Evolutionary conservation across 768 basidiomycete genomes (phyloP).

Genomic region (Hypsizygus marmoreus): DNA sequence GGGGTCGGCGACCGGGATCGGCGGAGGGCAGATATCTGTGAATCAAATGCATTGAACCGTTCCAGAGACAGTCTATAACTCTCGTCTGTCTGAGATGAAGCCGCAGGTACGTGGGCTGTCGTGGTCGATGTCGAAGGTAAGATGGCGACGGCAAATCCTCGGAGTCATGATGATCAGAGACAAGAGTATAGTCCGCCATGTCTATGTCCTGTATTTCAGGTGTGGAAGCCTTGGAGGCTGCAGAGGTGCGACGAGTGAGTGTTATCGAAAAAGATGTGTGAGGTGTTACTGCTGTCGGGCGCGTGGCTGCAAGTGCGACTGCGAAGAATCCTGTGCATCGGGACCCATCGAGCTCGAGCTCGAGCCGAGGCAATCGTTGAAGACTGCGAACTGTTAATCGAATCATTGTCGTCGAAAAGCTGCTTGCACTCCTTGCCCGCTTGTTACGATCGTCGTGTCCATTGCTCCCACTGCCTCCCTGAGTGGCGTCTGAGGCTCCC

Average conservation of each 20-base stretch:
- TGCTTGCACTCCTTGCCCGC: constrained; percentile 54
- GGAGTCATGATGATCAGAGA: too few species aligned
- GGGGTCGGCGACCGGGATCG: constrained; percentile 33
- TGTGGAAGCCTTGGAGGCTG: constrained; percentile 40
- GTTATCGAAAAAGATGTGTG: constrained; percentile 16
- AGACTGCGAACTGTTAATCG: constrained; percentile 33
- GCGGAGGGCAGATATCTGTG: constrained; percentile 48
- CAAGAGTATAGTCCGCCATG: constrained; percentile 43
- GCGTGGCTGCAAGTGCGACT: constrained; percentile 12
- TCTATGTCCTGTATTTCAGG: constrained; percentile 50
- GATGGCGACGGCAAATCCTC: too few species aligned
- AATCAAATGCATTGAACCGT: constrained; percentile 53
- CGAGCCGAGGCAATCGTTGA: constrained; percentile 33
- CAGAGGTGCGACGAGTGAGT: constrained; percentile 11
- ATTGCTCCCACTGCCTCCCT: constrained; percentile 30
- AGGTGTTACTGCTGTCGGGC: constrained; percentile 16
- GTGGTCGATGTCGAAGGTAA: constrained; percentile 1
- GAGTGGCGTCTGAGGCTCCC: constrained; percentile 17
- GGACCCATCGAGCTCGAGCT: constrained; percentile 18
- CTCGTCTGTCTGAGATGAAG: constrained; percentile 29
- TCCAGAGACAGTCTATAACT: constrained; percentile 44
- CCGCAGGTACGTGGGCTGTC: too few species aligned
- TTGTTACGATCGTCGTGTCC: constrained; percentile 56
- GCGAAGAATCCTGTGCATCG: background rate
- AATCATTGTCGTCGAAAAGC: constrained; percentile 37